phyloP scores from a whole-genome alignment of 2,329 filamentous ascomycete species.

The Ophiostoma sp. region DNA sequence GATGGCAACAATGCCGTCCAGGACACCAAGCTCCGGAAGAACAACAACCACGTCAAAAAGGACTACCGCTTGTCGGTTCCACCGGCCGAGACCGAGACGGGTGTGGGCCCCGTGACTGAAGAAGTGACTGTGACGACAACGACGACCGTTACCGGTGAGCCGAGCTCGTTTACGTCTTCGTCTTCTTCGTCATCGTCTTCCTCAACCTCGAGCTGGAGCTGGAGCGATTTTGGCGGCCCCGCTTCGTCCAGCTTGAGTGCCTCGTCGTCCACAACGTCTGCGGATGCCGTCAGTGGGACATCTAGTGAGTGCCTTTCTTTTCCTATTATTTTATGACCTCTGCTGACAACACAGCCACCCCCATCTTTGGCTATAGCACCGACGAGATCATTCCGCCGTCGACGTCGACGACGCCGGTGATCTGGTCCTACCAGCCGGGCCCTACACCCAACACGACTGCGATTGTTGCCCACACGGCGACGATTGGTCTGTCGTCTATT shows the following conservation, averaged over 20 bases:
- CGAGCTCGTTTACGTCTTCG: background rate
- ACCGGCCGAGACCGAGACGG: background rate
- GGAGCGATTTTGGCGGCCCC: background rate
- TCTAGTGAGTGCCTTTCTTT: background rate
- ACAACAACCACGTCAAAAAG: background rate
- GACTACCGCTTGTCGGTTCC: slow-evolving; percentile 11
- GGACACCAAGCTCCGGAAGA: background rate
- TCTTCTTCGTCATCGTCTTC: background rate
- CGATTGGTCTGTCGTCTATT: background rate
- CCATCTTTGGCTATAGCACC: background rate
- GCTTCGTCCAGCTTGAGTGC: background rate
- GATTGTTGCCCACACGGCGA: background rate
- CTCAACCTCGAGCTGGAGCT: background rate
- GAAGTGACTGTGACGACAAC: slow-evolving; percentile 20
- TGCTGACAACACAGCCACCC: background rate
- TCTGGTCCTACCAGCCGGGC: slow-evolving; percentile 7
- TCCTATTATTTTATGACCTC: background rate
- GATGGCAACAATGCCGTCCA: background rate
- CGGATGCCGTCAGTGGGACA: background rate
- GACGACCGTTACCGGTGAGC: slow-evolving; percentile 10
- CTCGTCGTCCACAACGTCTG: background rate
- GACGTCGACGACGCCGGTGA: background rate
- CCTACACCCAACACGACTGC: slow-evolving; percentile 2
- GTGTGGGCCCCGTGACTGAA: background rate
- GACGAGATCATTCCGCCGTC: background rate